Conservation (phyloP, 2,329 filamentous ascomycete species). For the Scedosporium dehoogii region DNA sequence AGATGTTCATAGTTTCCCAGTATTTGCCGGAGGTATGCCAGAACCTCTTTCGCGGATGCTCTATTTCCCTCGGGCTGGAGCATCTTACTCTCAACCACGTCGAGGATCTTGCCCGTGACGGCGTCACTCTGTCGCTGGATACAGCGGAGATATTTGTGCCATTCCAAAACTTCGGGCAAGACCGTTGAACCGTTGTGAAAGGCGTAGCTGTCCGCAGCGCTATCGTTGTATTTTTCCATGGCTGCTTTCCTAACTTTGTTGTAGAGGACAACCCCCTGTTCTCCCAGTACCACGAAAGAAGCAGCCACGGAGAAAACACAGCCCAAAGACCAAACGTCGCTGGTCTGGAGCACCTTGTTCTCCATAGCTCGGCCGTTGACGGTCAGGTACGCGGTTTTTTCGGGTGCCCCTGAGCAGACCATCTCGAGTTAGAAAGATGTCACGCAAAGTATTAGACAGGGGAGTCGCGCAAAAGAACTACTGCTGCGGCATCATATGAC, state of each 20-base stretch:
- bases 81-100: constrained; percentile 17
- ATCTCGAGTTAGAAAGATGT: background rate
- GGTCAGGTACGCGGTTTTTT: background rate
- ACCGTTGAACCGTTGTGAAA: background rate
- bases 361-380: background rate
- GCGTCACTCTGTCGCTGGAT: constrained; percentile 10
- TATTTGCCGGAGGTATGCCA: too few species aligned
- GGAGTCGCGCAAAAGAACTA: background rate
- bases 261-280: constrained; percentile 4
- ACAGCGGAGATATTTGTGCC: background rate
- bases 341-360: constrained; percentile 17
- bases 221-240: background rate
- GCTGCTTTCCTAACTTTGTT: background rate
- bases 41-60: too few species aligned
- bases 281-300: constrained; percentile 24
- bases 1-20: too few species aligned
- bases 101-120: constrained; percentile 13
- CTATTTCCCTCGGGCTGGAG: background rate
- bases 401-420: background rate
- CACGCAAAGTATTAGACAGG: background rate
- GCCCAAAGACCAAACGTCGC: constrained; percentile 29
- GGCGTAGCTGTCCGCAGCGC: background rate
- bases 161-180: background rate
- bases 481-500: background rate
- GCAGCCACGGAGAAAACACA: constrained; percentile 28